Evolutionary conservation across 2,329 filamentous ascomycete genomes (phyloP).

Genomic region (Fusarium tanahbumbuense): DNA sequence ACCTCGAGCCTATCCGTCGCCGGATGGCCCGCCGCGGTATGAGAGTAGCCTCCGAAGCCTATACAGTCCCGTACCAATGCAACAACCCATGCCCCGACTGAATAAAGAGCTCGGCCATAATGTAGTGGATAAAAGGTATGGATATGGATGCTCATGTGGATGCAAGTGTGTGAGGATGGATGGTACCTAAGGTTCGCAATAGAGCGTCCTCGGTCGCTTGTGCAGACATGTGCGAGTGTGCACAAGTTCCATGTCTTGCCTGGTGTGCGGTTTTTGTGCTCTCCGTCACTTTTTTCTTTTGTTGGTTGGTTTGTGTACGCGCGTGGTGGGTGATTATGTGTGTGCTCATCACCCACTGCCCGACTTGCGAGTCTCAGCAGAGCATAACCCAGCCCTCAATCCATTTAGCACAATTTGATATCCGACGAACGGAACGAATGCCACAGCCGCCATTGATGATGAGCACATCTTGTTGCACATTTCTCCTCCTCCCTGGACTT

Average conservation of each 20-base stretch:
- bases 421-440: conserved; percentile 33
- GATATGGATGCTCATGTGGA: conserved; percentile 27
- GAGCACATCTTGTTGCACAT: conserved; percentile 37
- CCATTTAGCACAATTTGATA: conserved; percentile 2
- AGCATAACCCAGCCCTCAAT: conserved; percentile 21
- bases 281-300: conserved; percentile 15
- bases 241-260: conserved; percentile 35
- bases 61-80: conserved; percentile 39
- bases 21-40: conserved; percentile 49
- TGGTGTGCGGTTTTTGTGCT: conserved; percentile 28
- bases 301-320: conserved; percentile 32
- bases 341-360: conserved; percentile 29
- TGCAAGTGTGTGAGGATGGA: conserved; percentile 31
- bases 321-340: conserved; percentile 31
- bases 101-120: conserved; percentile 47
- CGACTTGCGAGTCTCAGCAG: conserved; percentile 3
- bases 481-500: conserved; percentile 35
- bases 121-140: conserved; percentile 42
- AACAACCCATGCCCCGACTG: conserved; percentile 46
- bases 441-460: conserved; percentile 35
- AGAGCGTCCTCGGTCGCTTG: conserved; percentile 36
- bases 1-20: conserved; percentile 40
- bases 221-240: conserved; percentile 36
- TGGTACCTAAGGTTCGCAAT: conserved; percentile 24
- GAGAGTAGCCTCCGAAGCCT: conserved; percentile 42